A percentile compares a stretch with the other conserved stretches of the same genome.
These are phyloP conservation scores for Metschnikowia shivogae DNA, from an alignment of 805 yeast species.

Conservation along the genomic window DNA sequence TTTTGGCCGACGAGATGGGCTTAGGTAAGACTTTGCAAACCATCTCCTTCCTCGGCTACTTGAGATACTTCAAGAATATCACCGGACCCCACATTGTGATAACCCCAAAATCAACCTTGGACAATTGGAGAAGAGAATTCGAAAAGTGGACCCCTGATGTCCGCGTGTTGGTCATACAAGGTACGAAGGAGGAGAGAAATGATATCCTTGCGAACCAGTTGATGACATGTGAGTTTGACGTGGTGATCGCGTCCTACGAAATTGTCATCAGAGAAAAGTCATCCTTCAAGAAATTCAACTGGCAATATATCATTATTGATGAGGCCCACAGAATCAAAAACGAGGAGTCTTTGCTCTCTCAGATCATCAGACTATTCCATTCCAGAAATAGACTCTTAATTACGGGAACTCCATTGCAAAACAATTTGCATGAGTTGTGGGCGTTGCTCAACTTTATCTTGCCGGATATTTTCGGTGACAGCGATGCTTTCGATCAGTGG, in stretches of 20 bases:
- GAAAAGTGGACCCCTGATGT: conserved; percentile 79
- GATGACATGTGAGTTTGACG: conserved; percentile 64
- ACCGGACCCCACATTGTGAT: conserved; percentile 73
- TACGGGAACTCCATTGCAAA: conserved; percentile 81
- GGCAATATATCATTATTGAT: conserved; percentile 77
- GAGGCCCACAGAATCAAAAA: conserved; percentile 83
- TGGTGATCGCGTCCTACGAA: conserved; percentile 68
- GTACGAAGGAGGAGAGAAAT: conserved; percentile 66
- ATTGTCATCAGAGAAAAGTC: conserved; percentile 74
- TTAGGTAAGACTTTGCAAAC: conserved; percentile 80
- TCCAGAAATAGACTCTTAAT: conserved; percentile 66
- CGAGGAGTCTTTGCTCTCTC: conserved; percentile 68
- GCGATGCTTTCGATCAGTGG: conserved; percentile 74
- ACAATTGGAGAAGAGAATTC: conserved; percentile 78
- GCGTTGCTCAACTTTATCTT: conserved; percentile 70
- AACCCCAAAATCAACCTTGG: conserved; percentile 77
- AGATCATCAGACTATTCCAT: conserved; percentile 68
- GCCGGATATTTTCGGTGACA: conserved; percentile 75
- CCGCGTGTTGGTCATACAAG: conserved; percentile 64
- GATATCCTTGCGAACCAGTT: conserved; percentile 48
- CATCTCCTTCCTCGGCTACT: conserved; percentile 68
- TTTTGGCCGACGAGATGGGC: conserved; percentile 85
- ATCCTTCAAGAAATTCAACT: conserved; percentile 57
- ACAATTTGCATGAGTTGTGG: conserved; percentile 78
- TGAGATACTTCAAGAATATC: conserved; percentile 55